phyloP scores from a whole-genome alignment of 441 rosid genomes.

The Francoa sonchifolia region DNA sequence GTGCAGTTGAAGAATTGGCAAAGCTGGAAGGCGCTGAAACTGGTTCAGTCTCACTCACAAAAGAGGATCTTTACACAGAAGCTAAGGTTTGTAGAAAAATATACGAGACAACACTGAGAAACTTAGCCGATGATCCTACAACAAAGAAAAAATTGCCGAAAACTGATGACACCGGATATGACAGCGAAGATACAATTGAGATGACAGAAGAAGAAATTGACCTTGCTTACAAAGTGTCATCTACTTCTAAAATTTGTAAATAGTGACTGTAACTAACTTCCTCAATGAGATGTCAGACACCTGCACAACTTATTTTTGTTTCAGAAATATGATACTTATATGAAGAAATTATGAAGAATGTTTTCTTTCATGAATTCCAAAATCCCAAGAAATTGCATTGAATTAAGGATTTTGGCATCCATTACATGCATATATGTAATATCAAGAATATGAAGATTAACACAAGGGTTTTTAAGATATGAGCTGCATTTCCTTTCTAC shows the following conservation, averaged over 20 bases:
- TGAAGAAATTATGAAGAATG: too few species aligned
- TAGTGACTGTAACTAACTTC: too few species aligned
- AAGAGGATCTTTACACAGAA: slow-evolving; percentile 37
- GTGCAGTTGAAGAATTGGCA: slow-evolving; percentile 58
- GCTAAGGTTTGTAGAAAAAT: slow-evolving; percentile 50
- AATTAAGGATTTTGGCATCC: too few species aligned
- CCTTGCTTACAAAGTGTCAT: slow-evolving; percentile 30
- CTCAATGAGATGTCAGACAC: too few species aligned
- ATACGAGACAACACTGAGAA: slow-evolving; percentile 43
- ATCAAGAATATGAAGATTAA: too few species aligned
- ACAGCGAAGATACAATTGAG: slow-evolving; percentile 79
- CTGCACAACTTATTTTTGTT: too few species aligned
- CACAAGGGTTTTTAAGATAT: too few species aligned
- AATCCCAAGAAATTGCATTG: too few species aligned
- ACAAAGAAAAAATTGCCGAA: slow-evolving; percentile 13
- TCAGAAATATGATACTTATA: too few species aligned
- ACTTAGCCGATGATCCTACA: slow-evolving; percentile 11
- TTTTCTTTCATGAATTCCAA: too few species aligned
- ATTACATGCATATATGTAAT: too few species aligned
- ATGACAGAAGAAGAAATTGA: slow-evolving; percentile 89
- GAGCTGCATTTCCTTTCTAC: neutral
- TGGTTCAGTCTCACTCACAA: slow-evolving; percentile 21
- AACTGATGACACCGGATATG: slow-evolving; percentile 27
- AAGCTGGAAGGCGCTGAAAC: slow-evolving; percentile 29
- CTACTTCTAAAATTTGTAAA: slow-evolving; percentile 24